These are phyloP conservation scores for Ophiostoma sp. DNA, from an alignment of 2,329 filamentous ascomycete species.

Conservation along the genomic window DNA sequence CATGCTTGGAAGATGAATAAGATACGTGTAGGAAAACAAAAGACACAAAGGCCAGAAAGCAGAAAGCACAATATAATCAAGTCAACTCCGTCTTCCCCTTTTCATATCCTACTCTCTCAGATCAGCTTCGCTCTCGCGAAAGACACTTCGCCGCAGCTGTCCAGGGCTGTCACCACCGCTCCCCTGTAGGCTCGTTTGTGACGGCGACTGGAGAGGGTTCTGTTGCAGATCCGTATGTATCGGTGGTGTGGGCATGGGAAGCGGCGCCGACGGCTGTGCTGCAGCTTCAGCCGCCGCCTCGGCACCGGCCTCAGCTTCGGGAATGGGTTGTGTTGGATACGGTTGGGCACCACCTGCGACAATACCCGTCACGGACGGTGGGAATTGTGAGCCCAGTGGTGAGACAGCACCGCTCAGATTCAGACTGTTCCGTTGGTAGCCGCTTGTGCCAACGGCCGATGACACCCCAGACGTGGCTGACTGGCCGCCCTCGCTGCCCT, in stretches of 20 bases:
- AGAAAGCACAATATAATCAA: neutral
- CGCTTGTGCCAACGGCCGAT: constrained; percentile 1
- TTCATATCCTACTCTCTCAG: neutral
- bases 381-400: constrained; percentile 7
- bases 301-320: constrained; percentile 18
- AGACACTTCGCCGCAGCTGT: constrained; percentile 14
- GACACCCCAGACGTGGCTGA: constrained; percentile 28
- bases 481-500: constrained; percentile 46
- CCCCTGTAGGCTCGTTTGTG: neutral
- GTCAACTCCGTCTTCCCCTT: neutral
- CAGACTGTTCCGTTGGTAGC: neutral
- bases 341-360: neutral
- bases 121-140: constrained; percentile 20
- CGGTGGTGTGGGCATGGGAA: neutral
- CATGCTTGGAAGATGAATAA: neutral
- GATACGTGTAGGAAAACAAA: neutral
- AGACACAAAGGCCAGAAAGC: neutral
- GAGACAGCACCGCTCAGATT: constrained; percentile 20
- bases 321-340: constrained; percentile 8
- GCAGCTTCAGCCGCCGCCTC: constrained; percentile 20
- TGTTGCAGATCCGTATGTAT: neutral
- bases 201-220: neutral
- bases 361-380: neutral
- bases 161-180: constrained; percentile 4
- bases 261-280: neutral